Evolutionary conservation across 768 basidiomycete genomes (phyloP), one percentile per base, ranked within the genome.

Genomic region (Pulveroboletus sp.): DNA sequence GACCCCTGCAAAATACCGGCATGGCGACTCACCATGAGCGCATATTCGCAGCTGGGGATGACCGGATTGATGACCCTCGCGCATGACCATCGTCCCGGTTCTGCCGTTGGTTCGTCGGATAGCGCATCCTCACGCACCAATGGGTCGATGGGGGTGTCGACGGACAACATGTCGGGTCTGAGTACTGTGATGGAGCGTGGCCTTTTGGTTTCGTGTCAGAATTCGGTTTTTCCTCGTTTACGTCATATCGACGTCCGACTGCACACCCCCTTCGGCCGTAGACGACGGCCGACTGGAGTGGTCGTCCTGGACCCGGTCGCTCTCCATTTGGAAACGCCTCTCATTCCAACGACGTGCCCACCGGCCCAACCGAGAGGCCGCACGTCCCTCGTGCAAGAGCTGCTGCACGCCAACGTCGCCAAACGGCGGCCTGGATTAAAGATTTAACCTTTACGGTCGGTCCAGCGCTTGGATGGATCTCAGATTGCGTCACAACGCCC

Each of bases 21-120:
- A 14, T 1, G 8, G 33, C 14, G 24, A 68, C 71, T 36, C 52
- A 86, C 86, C 62, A 76, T 65, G 57, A 81, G 77, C 0, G 81
- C 81, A 60, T 73, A 80, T 58, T 81, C 69, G 8, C 84, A 76
- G 48, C 73, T 79, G 32, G 72, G 65, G 14, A 86, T 62, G 40
- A 86, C 86, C 9, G 85, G 86, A 56, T 85, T 89, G 38, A 47
- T 47, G 54, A 39, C 46, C 27, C 59, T 60, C 45, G 43, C 54
- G 17, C 33, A 17, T 5, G 41, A 12, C 31, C 26, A 8, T 9
- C 40, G 40, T 2, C 30, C 24, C 5, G 36, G n/a, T 27, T 40
- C 30, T 41, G 41, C 21, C 6, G 18, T 28, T 2, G 44, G 30
- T 39, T 31, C 37, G 6, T 47, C 36, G 27, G 38, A 49, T 17